Base-by-base conservation (phyloP, 2,329 filamentous ascomycete genomes). In the Cadophora malorum region DNA sequence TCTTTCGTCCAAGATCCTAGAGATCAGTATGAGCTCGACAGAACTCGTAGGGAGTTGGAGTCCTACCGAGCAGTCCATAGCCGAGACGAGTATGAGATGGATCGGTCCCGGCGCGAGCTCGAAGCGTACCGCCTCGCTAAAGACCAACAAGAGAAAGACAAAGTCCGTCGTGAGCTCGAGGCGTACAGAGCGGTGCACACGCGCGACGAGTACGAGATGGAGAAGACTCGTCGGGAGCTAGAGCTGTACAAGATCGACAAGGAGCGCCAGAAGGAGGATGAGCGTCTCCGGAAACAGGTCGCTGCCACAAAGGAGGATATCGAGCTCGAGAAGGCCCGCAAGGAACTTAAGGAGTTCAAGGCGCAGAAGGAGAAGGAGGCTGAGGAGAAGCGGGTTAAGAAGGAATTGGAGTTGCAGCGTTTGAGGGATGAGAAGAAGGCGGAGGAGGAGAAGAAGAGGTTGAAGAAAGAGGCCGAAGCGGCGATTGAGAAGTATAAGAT, bases 401-500 rank as follows among this genome's bases (percentile, higher is more conserved):
- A 79, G 62, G 72, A 79, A 50, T 71, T 79, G 61, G 75, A 80
- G 65, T 63, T 76, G 59, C 79, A 83, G 75, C 80, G 83, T 28
- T 77, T 86, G 19, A 79, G 81, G 63, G 81, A 85, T 69, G 75
- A 76, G 61, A 80, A 83, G 69, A 81, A 76, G 50, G 80, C 83
- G 62, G 81, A 85, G 65, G 67, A 74, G 19, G 80, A 83, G 70
- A 81, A 84, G 70, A 67, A 70, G 41, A 65, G 69, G 6, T 16
- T 62, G 1, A 78, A 80, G 64, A 81, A 83, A 58, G 82, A 84
- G 49, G 83, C 83, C 35, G 78, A 82, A 65, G 82, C 86, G 70
- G 79, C 81, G 16, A 83, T 90, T 58, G 81, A 80, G 69, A 83
- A 88, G 73, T 88, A 86, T 72, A 74, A 79, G 53, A 52, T 72